These are phyloP conservation scores for Suillus tomentosus DNA, from an alignment of 768 basidiomycete species.

Conservation along the genomic window DNA sequence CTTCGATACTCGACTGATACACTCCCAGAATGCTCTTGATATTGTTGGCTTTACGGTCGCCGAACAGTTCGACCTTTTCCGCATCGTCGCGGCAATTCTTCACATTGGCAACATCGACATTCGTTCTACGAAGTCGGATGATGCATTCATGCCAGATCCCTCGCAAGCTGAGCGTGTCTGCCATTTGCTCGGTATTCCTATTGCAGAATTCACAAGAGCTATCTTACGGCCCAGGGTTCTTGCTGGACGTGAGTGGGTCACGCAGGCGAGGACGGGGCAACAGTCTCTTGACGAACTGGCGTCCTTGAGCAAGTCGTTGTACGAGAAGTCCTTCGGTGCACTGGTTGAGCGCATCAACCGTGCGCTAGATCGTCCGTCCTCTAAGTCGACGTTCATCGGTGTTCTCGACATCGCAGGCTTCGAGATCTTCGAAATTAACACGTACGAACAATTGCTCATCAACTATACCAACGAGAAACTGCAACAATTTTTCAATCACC, in stretches of 20 bases:
- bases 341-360: constrained; percentile 95
- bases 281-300: constrained; percentile 93
- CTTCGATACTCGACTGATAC: constrained; percentile 5
- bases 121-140: constrained; percentile 75
- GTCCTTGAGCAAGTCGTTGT: constrained; percentile 90
- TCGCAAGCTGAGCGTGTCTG: constrained; percentile 89
- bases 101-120: constrained; percentile 95
- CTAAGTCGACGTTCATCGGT: constrained; percentile 93
- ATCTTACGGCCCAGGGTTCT: constrained; percentile 88
- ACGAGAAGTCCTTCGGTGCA: constrained; percentile 94
- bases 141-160: constrained; percentile 74
- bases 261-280: constrained; percentile 86
- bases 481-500: constrained; percentile 98
- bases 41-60: constrained; percentile 82
- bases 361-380: constrained; percentile 89
- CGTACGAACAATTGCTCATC: constrained; percentile 97
- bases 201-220: constrained; percentile 85
- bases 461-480: constrained; percentile 99
- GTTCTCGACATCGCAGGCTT: constrained; percentile 99
- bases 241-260: constrained; percentile 96
- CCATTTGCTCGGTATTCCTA: constrained; percentile 86
- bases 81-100: constrained; percentile 89
- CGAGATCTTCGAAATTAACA: constrained; percentile 93
- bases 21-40: constrained; percentile 70
- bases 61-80: constrained; percentile 92